Base-by-base conservation (phyloP, 2,329 filamentous ascomycete genomes). In the Penicillium sp. region DNA sequence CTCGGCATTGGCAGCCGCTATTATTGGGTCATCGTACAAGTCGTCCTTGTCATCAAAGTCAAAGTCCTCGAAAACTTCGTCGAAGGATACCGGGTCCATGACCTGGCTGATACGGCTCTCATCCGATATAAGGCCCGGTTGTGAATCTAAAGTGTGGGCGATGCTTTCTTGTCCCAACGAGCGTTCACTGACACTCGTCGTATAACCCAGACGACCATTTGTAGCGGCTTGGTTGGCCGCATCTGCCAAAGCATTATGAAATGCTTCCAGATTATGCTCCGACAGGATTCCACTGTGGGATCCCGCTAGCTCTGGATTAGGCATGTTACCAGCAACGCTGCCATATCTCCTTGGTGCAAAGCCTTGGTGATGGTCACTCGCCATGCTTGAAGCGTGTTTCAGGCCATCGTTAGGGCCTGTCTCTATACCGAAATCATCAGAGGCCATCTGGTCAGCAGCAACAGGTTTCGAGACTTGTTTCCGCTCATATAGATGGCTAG, bases 1-100 rank as follows among this genome's bases (percentile, higher is more conserved):
- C 74, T 95, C 93, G 0, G 94, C 93, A 69, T 99, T 99, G 5
- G 95, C 95, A 61, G 93, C 95, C 0, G 93, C 94, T 63, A 99
- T 96, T 69, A 98, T 95, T 35, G 89, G 88, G 69, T 97, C 93
- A 67, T 98, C 93, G 62, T 92, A 91, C 49, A 89, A 87, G 62
- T 87, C 86, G 65, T 90, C 86, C 63, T 89, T 86, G 67, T 73
- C 86, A 66, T 90, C 84, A 59, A 86, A 86, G 51, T 81, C 80
- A 58, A 83, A 81, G 57, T 83, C 81, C 53, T 86, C 81, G 50
- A 74, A 70, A 23, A 74, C 74, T 31, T 81, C 76, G 7, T 80
- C 78, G 21, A 78, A 73, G 5, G 68, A 72, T 26, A 75, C 71
- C 23, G 70, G 72, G 15, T 81, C 74, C 0, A 80, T 77, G 48